Evolutionary conservation across 352 stramenopile genomes (phyloP), one percentile per base, ranked within the genome.

Genomic region (Phytophthora nicotianae): DNA sequence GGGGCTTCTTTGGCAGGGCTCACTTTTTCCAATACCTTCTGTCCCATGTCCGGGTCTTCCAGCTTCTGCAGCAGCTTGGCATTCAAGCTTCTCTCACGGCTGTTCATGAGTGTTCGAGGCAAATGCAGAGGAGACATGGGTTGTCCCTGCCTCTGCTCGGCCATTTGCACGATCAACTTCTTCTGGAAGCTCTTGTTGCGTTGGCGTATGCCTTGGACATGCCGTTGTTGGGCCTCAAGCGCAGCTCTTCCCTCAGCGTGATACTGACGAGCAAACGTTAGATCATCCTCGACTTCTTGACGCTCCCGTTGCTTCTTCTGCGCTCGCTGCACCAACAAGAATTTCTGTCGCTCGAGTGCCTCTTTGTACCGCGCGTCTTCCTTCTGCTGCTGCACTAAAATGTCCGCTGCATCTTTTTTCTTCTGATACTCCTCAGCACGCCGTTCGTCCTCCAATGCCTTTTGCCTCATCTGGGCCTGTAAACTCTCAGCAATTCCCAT

Each of bases 51-150:
- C 2, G 61, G 59, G 41, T 89, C 73, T 38, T 90, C 77, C 1
- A 90, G 71, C 54, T 90, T 90, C 57, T 88, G 68, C n/a, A 90
- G 54, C 13, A 87, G 58, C 58, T 86, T 83, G 20, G 79, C 75
- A 54, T 90, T 90, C 38, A 90, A 68, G 24, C 77, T 40, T 35
- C 73, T 80, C 58, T 90, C 81, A 6, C 77, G 72, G 50, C 70
- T 79, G 59, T 91, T 86, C 81, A 91, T 91, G 17, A 82, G 74
- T 35, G 72, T 70, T 40, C 81, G 80, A 19, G 79, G 79, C 48
- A 86, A 51, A 58, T 86, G 79, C 42, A 88, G 54, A 9, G 76
- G 68, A 23, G 79, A 85, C 40, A 81, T 77, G 24, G 81, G 70
- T 45, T 84, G 68, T 0, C 64, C 70, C 16, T 70, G 50, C 52